phyloP scores from a whole-genome alignment of 768 basidiomycete species.

The Collybiopsis luxurians region DNA sequence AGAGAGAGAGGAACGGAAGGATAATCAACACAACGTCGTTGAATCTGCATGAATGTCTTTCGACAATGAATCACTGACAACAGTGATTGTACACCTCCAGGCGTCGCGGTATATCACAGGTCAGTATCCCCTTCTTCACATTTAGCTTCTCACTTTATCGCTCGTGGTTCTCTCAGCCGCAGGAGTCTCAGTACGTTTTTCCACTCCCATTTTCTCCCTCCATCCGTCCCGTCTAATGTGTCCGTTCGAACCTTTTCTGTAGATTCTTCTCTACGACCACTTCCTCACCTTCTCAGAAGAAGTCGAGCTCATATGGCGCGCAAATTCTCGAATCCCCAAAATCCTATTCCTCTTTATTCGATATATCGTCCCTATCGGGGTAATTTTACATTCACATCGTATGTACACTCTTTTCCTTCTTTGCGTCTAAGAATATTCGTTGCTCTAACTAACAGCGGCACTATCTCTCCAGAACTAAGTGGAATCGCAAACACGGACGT shows the following conservation, averaged over 20 bases:
- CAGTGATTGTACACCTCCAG: background rate
- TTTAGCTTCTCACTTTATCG: background rate
- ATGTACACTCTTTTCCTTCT: background rate
- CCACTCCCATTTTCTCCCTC: too few relatives aligned
- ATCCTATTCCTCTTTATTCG: slow-evolving; percentile 31
- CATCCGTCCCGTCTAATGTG: background rate
- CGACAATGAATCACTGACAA: too few relatives aligned
- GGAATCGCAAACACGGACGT: background rate
- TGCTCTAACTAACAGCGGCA: too few relatives aligned
- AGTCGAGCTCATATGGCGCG: slow-evolving; percentile 28
- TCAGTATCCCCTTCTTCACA: background rate
- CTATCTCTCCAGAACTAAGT: background rate
- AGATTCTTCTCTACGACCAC: slow-evolving; percentile 31
- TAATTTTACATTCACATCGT: background rate
- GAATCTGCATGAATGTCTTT: too few relatives aligned
- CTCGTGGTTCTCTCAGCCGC: background rate
- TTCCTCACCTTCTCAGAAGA: slow-evolving; percentile 30
- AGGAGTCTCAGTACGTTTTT: background rate
- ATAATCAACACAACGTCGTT: too few relatives aligned
- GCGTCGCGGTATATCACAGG: background rate
- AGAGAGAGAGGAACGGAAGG: too few relatives aligned
- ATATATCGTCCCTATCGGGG: slow-evolving; percentile 13
- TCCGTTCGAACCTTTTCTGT: background rate
- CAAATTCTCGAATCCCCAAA: slow-evolving; percentile 24
- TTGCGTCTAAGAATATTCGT: background rate